Percentiles rank a stretch among this genome's conserved stretches.
Conservation (phyloP, 1,284 basidiomycete genomes). For the Naganishia sp. region DNA sequence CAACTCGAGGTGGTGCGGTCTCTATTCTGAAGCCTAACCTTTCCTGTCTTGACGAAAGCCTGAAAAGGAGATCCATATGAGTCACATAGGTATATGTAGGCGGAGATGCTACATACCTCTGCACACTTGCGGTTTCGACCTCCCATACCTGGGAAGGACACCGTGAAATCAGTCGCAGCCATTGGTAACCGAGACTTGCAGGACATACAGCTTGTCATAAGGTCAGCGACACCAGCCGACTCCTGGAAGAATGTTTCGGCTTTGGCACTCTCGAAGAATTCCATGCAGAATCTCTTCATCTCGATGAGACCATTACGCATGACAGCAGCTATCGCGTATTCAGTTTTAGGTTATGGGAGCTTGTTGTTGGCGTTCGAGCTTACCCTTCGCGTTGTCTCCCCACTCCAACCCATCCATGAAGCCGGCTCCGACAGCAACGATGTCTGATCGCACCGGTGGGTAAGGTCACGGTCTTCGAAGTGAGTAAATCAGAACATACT, state of each 20-base stretch:
- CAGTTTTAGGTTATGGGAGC: not conserved
- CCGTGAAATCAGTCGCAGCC: not conserved
- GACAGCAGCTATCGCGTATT: constrained; percentile 55
- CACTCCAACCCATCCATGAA: constrained; percentile 60
- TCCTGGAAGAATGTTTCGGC: constrained; percentile 59
- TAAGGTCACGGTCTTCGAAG: no score
- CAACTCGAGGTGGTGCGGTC: no score
- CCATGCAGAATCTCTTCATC: constrained; percentile 57
- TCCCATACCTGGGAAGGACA: constrained; percentile 52
- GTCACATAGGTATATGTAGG: no score
- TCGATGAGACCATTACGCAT: constrained; percentile 60
- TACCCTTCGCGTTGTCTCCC: constrained; percentile 62
- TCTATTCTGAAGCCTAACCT: constrained; percentile 41
- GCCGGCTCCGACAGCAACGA: constrained; percentile 62
- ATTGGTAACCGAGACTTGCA: not conserved
- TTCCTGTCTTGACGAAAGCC: constrained; percentile 59
- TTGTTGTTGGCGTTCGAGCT: constrained; percentile 19
- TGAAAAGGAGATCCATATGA: constrained; percentile 37
- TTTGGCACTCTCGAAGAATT: constrained; percentile 60
- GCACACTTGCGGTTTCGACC: constrained; percentile 59
- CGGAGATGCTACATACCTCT: constrained; percentile 39
- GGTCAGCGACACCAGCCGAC: constrained; percentile 61
- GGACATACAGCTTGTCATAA: constrained; percentile 60
- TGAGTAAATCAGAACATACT: constrained; percentile 37
- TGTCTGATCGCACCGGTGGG: constrained; percentile 36